Evolutionary conservation across 306 rosid species (phyloP), one percentile per base, ranked within the genome.

Genomic region (Quercus wislizeni): DNA sequence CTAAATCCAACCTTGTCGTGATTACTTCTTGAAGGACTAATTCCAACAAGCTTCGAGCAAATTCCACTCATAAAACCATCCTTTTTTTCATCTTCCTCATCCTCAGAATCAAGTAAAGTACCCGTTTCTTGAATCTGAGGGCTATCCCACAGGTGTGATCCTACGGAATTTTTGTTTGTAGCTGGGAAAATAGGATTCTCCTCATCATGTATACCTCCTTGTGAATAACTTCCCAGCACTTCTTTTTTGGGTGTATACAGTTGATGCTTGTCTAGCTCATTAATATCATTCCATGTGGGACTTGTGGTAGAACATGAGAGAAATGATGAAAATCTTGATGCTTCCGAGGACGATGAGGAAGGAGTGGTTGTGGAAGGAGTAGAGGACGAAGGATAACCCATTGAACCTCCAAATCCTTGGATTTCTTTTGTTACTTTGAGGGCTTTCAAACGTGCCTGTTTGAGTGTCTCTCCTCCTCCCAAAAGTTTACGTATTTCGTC

Each of bases 401-500:
- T 0, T 74, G 87, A 59, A 76, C 86, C 81, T 67, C 95, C 95
- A 82, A 90, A 91, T 2, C 97, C 98, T 77, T 86, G 88, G 75
- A 93, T 93, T 92, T 90, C 97, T 55, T 78, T 90, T 30, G 93
- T 90, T 81, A 90, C 75, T 84, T 81, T 90, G 3, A 93, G 87
- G 74, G 98, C 97, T 79, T 79, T 90, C 55, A 86, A 75, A 55
- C 96, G 98, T 35, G 92, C 94, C 69, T 89, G 86, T 80, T 63
- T 81, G 0, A 92, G 74, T 35, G 74, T 74, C 15, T 74, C 83
- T 23, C 85, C 91, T 19, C 88, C 89, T 30, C 80, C 84, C 1
- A 90, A 76, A 31, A 90, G 91, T 52, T 86, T 82, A 12, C 90
- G 63, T 75, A 91, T 76, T 63, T 77, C 83, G 8, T 89, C 88